A percentile compares a stretch with the other conserved stretches of the same genome.
Conservation (phyloP, 1,284 basidiomycete species). For the Puccinia novopanici region DNA sequence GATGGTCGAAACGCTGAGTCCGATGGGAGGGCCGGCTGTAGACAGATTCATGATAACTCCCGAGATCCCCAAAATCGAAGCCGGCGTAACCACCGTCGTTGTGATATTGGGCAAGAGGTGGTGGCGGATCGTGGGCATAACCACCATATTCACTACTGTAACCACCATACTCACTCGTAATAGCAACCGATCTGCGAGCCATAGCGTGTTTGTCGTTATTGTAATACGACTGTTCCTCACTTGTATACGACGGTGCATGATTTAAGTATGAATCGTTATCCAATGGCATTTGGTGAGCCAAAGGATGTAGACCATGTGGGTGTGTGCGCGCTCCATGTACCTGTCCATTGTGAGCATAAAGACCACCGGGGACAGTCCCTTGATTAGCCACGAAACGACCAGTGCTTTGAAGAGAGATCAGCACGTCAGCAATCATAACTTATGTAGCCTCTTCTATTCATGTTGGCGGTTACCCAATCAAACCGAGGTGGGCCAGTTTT, state of each 20-base stretch:
- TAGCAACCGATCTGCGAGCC: background rate
- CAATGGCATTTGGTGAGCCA: slow-evolving; percentile 12
- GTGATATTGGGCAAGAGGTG: slow-evolving; percentile 1
- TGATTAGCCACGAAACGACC: slow-evolving; percentile 34
- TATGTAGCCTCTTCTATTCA: background rate
- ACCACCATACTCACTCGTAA: slow-evolving; percentile 6
- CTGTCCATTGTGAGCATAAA: background rate
- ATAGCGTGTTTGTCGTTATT: slow-evolving; percentile 20
- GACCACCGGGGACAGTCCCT: slow-evolving; percentile 5
- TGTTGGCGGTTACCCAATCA: too few species aligned
- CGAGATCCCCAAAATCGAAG: background rate
- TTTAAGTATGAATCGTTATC: background rate
- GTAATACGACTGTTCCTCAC: slow-evolving; percentile 29
- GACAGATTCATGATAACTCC: background rate
- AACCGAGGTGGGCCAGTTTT: too few species aligned
- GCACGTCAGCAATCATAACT: slow-evolving; percentile 18
- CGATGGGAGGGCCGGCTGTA: background rate
- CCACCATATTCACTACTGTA: slow-evolving; percentile 20
- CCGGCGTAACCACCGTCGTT: background rate
- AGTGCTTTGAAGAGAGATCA: slow-evolving; percentile 18
- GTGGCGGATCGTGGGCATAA: slow-evolving; percentile 13
- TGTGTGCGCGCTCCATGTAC: background rate
- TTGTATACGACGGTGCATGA: slow-evolving; percentile 36
- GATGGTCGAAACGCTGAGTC: background rate
- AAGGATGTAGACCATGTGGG: background rate